Conservation (phyloP, 2,329 filamentous ascomycete species). For the Colletotrichum godetiae region DNA sequence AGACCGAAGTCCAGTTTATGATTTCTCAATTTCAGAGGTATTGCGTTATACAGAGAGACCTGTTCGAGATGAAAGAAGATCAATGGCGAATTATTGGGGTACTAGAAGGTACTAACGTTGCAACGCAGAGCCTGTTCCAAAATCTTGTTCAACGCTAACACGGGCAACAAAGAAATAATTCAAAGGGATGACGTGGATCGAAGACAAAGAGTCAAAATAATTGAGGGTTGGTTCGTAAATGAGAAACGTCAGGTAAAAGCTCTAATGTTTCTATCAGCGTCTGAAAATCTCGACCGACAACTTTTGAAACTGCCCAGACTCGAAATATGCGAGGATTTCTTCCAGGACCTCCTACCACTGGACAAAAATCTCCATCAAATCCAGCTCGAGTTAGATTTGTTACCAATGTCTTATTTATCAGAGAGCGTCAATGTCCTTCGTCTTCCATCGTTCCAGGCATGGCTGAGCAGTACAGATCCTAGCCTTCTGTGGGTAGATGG, state of each 20-base stretch:
- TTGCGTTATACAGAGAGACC: neutral
- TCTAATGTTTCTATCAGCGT: neutral
- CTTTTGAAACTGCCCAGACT: neutral
- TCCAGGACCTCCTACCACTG: neutral
- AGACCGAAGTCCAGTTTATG: neutral
- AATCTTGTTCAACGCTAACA: neutral
- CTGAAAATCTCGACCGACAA: neutral
- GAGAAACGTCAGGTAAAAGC: no score
- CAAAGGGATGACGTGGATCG: neutral
- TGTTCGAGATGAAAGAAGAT: neutral
- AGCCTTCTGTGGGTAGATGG: neutral
- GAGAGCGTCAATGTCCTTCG: neutral
- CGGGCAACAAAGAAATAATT: neutral
- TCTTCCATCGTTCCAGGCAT: neutral
- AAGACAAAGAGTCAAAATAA: no score
- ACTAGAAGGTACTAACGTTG: neutral
- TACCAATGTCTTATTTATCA: neutral
- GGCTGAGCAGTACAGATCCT: neutral
- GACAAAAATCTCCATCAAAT: neutral
- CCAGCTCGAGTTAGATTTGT: rapidly evolving
- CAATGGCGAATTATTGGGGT: neutral
- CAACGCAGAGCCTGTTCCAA: neutral
- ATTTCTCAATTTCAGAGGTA: neutral
- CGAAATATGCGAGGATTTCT: neutral
- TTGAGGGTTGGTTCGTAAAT: no score